phyloP scores from a whole-genome alignment of 2,329 filamentous ascomycete species.

The Hypoxylon sp. region DNA sequence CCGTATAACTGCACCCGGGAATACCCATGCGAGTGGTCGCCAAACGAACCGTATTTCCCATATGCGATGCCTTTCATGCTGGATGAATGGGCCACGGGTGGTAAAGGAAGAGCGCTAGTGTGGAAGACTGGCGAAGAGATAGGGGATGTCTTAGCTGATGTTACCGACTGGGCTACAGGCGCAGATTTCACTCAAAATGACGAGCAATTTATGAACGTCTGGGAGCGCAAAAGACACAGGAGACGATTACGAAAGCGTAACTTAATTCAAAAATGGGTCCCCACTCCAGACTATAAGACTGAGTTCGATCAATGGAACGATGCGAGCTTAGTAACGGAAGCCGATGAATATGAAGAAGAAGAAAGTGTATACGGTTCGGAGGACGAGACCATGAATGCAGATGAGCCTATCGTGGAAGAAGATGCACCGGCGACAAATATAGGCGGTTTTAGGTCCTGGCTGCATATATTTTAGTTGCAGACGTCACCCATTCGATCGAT shows the following conservation, averaged over 20 bases:
- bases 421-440: too few species aligned
- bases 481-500: too few species aligned
- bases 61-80: constrained; percentile 68
- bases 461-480: background rate
- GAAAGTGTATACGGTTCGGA: too few species aligned
- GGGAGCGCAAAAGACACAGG: constrained; percentile 57
- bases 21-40: constrained; percentile 62
- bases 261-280: constrained; percentile 49
- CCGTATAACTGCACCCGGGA: constrained; percentile 54
- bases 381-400: constrained; percentile 48
- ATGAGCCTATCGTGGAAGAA: constrained; percentile 42
- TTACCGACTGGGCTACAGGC: constrained; percentile 56
- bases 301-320: constrained; percentile 57
- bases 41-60: constrained; percentile 68
- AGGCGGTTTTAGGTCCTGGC: too few species aligned
- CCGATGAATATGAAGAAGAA: constrained; percentile 52
- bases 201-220: constrained; percentile 54
- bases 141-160: constrained; percentile 58
- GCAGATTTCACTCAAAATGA: constrained; percentile 57
- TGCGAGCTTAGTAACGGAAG: constrained; percentile 52
- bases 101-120: constrained; percentile 54
- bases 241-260: constrained; percentile 61
- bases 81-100: constrained; percentile 67
- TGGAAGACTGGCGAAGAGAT: constrained; percentile 53
- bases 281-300: constrained; percentile 52